Percentiles rank a stretch among this genome's conserved stretches.
These are phyloP conservation scores for Chara braunii DNA, from an alignment of 139 green algal genomes.

Conservation along the genomic window DNA sequence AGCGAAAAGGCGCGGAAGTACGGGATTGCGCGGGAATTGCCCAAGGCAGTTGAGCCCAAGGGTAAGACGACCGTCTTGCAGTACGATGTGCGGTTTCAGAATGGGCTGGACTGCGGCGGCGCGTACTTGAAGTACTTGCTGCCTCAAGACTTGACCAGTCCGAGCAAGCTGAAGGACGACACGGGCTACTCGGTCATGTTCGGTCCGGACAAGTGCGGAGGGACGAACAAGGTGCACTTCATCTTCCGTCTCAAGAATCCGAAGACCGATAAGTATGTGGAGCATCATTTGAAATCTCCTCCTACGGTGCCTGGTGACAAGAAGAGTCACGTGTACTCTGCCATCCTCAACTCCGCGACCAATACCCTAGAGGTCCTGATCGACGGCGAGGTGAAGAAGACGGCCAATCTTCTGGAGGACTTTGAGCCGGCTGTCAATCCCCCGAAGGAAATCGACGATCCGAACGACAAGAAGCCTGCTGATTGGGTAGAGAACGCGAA, in stretches of 20 bases:
- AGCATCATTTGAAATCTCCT: constrained; percentile 79
- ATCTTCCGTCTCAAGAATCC: constrained; percentile 75
- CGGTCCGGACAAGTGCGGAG: constrained; percentile 94
- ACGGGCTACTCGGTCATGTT: constrained; percentile 98
- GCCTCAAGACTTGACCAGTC: constrained; percentile 51
- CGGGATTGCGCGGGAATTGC: constrained; percentile 54
- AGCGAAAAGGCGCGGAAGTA: constrained; percentile 68
- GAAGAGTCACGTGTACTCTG: constrained; percentile 48
- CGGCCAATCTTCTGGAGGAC: constrained; percentile 42
- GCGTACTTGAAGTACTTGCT: constrained; percentile 85
- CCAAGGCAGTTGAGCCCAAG: constrained; percentile 46
- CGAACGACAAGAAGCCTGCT: constrained; percentile 48
- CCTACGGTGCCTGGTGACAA: constrained; percentile 50
- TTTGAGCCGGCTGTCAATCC: constrained; percentile 49
- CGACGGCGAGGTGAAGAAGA: constrained; percentile 43
- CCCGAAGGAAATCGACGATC: constrained; percentile 48
- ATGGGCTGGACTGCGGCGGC: constrained; percentile 66
- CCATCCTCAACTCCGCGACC: constrained; percentile 40
- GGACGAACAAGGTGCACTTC: constrained; percentile 75
- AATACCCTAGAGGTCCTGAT: constrained; percentile 49
- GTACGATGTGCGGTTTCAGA: constrained; percentile 69
- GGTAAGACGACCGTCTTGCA: constrained; percentile 55
- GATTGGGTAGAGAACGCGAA: constrained; percentile 50
- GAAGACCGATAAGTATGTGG: constrained; percentile 77
- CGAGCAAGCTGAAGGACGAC: constrained; percentile 56